Evolutionary conservation across 257 asterid species (phyloP).

Genomic region (Jacaranda mimosifolia): DNA sequence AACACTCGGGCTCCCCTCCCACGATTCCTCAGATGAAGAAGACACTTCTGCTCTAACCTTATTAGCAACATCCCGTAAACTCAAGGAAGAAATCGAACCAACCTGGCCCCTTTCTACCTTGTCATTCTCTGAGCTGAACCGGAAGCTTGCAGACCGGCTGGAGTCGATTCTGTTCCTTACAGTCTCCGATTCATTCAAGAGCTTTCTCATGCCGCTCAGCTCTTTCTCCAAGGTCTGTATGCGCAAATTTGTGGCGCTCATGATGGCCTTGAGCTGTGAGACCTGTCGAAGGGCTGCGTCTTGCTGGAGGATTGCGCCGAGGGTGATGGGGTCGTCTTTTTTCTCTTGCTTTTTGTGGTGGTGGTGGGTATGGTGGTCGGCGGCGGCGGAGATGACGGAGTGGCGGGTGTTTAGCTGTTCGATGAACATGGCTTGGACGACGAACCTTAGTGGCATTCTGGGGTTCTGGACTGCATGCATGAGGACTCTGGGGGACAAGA

Average conservation of each 20-base stretch:
- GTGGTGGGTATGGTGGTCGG: conserved; percentile 26
- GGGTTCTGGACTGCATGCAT: conserved; percentile 95
- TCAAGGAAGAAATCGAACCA: conserved; percentile 73
- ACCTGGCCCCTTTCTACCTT: conserved; percentile 67
- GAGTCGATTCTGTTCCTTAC: conserved; percentile 33
- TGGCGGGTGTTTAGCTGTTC: conserved; percentile 90
- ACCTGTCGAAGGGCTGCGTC: conserved; percentile 79
- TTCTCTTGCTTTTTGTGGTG: conserved; percentile 17
- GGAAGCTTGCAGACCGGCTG: conserved; percentile 66
- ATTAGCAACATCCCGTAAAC: conserved; percentile 41
- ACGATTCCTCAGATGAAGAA: conserved; percentile 51
- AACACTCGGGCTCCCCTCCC: conserved; percentile 35
- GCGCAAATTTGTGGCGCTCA: conserved; percentile 70
- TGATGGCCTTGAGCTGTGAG: conserved; percentile 66
- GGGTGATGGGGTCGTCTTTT: conserved; percentile 49
- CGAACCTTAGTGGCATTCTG: conserved; percentile 80
- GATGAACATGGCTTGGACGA: conserved; percentile 95
- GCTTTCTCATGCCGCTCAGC: conserved; percentile 61
- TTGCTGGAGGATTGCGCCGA: conserved; percentile 71
- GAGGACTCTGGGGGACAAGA: conserved; percentile 61
- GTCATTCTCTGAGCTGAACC: conserved; percentile 51
- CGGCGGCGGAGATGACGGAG: conserved; percentile 62
- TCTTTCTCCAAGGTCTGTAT: conserved; percentile 71
- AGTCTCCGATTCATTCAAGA: conserved; percentile 52
- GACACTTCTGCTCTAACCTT: conserved; percentile 34